Evolutionary conservation across 768 basidiomycete species (phyloP).

Genomic region (Russula emetica): DNA sequence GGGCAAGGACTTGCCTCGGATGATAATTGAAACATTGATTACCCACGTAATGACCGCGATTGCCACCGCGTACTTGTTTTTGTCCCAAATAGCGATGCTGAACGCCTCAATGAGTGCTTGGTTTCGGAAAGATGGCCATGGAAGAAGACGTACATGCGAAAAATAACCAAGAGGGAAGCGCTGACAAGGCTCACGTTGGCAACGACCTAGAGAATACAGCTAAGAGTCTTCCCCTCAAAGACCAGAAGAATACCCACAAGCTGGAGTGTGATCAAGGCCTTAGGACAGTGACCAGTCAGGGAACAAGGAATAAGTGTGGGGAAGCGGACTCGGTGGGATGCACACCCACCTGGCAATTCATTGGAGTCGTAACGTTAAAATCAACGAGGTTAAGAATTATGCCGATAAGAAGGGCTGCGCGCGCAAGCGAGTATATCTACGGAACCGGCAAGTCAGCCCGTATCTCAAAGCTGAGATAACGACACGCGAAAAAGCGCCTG

Average conservation of each 20-base stretch:
- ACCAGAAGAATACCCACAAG: not conserved
- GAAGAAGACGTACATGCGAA: not conserved
- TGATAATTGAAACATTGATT: not conserved
- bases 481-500: not conserved
- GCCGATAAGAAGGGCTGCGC: not conserved
- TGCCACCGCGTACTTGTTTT: not conserved
- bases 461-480: not conserved
- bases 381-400: not conserved
- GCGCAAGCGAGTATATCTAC: conserved; percentile 3
- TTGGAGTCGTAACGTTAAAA: not conserved
- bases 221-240: not conserved
- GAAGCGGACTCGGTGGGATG: not conserved
- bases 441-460: not conserved
- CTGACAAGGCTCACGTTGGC: not conserved
- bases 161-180: not conserved
- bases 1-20: not conserved
- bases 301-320: not conserved
- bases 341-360: not conserved
- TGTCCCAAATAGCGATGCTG: not conserved
- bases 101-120: not conserved
- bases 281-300: not conserved
- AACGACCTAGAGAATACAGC: not conserved
- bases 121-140: not conserved
- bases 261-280: not conserved
- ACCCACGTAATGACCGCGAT: not conserved